A percentile compares a stretch with the other conserved stretches of the same genome.
phyloP scores from a whole-genome alignment of 2,329 filamentous ascomycete genomes.

The Penicillium sp. region DNA sequence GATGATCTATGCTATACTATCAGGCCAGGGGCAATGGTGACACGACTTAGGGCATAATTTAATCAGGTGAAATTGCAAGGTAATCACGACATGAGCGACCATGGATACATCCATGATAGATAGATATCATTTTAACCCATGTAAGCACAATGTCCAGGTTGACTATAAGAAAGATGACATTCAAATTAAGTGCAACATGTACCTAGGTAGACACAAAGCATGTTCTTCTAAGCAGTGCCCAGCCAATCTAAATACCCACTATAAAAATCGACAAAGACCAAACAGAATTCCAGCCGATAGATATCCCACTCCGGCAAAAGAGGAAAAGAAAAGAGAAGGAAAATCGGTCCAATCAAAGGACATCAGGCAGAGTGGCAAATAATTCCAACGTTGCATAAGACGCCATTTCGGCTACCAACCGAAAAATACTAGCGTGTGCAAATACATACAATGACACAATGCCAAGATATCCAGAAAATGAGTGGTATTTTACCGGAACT shows the following conservation, averaged over 20 bases:
- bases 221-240: neutral
- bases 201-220: neutral
- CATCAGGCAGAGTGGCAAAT: neutral
- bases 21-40: neutral
- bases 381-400: neutral
- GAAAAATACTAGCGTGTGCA: constrained; percentile 1
- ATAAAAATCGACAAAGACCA: neutral
- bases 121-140: neutral
- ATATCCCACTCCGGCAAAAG: neutral
- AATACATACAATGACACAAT: neutral
- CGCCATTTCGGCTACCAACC: neutral
- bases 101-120: neutral
- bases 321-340: neutral
- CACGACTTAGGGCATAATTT: neutral
- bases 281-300: neutral
- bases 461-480: neutral
- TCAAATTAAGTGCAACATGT: neutral
- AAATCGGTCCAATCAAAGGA: neutral
- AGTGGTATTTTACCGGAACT: neutral
- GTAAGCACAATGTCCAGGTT: no score
- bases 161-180: neutral
- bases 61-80: neutral
- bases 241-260: neutral
- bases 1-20: neutral
- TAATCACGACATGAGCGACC: neutral